Evolutionary conservation across 805 yeast species (phyloP), one percentile per base, ranked within the genome.

Genomic region (Ogataea kodamae): DNA sequence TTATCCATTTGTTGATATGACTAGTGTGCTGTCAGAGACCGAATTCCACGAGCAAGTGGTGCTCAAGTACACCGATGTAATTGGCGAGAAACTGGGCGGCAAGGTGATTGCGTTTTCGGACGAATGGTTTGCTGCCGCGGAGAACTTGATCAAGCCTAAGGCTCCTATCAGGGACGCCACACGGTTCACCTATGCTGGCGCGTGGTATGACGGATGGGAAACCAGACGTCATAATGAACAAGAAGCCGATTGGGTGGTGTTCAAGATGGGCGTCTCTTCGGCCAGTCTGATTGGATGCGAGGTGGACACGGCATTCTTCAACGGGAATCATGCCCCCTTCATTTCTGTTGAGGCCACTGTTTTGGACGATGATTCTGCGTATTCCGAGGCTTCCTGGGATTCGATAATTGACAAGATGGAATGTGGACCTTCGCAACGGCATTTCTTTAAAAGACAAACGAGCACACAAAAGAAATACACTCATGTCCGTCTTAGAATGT

Each of bases 131-230:
- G 97, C 97, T 1, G 90, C 77, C 25, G 97, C 97, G 5, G 75
- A 70, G 19, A 90, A 90, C 62, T 70, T 90, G 50, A 78, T 88
- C 57, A 79, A 84, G 54, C 89, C 96, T 22, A 71, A 70, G 28
- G 72, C 80, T 3, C 95, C 97, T 2, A 73, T 86, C 37, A 68
- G 94, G 52, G 95, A 87, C 49, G 81, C 83, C 8, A 81, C 88
- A 18, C 70, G 74, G 49, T 89, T 87, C 59, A 76, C 80, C 2
- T 82, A 74, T 40, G 74, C 89, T 3, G 97, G 97, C 32, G 96
- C 96, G 4, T 90, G 97, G 96, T 90, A 86, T 56, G 98, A 90
- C 49, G 98, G 98, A 14, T 90, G 97, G 97, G 97, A 90, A 61
- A 90, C 97, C 9, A 72, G 97, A 57, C 74, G 98, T 62, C 98